Percentiles rank a stretch among this genome's conserved stretches.
Conservation (phyloP, 2,329 filamentous ascomycete species). For the Cadophora sp. region DNA sequence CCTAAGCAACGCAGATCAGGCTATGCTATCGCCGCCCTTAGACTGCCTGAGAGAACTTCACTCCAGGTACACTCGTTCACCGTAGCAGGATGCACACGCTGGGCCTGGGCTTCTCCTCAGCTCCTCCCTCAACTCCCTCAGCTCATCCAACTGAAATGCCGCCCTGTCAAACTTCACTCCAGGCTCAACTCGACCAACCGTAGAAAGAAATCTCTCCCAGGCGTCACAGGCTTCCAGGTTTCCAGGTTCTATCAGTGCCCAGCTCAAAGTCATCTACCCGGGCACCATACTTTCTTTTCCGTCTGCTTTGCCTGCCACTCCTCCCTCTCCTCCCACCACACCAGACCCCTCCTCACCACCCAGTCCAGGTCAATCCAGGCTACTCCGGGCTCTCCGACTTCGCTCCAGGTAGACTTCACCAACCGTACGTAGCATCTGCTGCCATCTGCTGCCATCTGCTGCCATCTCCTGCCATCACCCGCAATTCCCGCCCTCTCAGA, state of each 20-base stretch:
- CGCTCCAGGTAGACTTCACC: conserved; percentile 1
- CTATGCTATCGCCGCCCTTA: conserved; percentile 7
- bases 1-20: conserved; percentile 7
- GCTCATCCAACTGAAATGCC: conserved; percentile 8
- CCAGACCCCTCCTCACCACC: neutral
- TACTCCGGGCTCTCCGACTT: conserved; percentile 11
- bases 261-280: neutral
- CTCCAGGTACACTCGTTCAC: conserved; percentile 8
- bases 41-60: neutral
- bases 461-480: neutral
- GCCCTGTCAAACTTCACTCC: neutral
- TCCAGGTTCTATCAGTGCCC: neutral
- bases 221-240: neutral
- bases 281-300: neutral
- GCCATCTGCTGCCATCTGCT: too few relatives aligned
- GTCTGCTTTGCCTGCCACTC: neutral
- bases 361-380: neutral
- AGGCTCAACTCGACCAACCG: conserved; percentile 11
- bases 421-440: conserved; percentile 6
- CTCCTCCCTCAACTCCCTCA: neutral
- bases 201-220: neutral
- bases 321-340: neutral
- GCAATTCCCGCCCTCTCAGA: conserved; percentile 1
- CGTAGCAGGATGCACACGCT: neutral
- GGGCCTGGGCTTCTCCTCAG: neutral